Evolutionary conservation across 1,284 basidiomycete genomes (phyloP), one percentile per base, ranked within the genome.

Genomic region (Cryptococcus maquisensis): DNA sequence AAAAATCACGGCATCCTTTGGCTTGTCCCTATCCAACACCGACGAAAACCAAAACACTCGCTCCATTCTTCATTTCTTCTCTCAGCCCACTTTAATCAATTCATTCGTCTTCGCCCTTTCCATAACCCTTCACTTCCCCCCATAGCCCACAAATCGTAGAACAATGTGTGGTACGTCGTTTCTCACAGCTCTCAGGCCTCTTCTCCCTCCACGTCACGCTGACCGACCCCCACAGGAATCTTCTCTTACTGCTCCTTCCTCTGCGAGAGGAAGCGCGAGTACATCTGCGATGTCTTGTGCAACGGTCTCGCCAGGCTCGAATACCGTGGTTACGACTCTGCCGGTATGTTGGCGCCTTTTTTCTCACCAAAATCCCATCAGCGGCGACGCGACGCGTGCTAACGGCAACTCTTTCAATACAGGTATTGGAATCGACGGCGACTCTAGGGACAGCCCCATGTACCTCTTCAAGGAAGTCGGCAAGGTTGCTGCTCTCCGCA

Each of bases 321-420:
- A 76, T 99, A 99, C 79, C 88, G 96, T 74, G 94, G 96, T 49
- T 98, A 99, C 75, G 96, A 99, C 77, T 93, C 89, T 68, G 96
- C 96, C 12, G 82, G 81, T 80, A 51, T 63, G 77, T 71, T 10
- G 4, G 7, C 47, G 12, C 28, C 36, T 10, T 32, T 38, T 48
- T 24, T 38, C 35, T 9, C 46, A 35, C n/a, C 32, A 38, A 18
- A 48, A 16, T 4, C 26, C 47, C 18, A 38, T 20, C 20, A 18
- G 7, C 38, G 15, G 35, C 39, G 16, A 23, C 16, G 37, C 26
- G 8, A 40, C 24, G 21, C 23, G 21, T 37, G 10, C 36, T 49
- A 36, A 49, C 47, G 44, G 32, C n/a, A 16, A 4, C 2, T n/a
- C 32, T 21, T 6, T 21, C 47, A 46, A 10, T n/a, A 20, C 60